phyloP scores from a whole-genome alignment of 495 filamentous ascomycete genomes.

The Lasiosphaeriaceae sp. region DNA sequence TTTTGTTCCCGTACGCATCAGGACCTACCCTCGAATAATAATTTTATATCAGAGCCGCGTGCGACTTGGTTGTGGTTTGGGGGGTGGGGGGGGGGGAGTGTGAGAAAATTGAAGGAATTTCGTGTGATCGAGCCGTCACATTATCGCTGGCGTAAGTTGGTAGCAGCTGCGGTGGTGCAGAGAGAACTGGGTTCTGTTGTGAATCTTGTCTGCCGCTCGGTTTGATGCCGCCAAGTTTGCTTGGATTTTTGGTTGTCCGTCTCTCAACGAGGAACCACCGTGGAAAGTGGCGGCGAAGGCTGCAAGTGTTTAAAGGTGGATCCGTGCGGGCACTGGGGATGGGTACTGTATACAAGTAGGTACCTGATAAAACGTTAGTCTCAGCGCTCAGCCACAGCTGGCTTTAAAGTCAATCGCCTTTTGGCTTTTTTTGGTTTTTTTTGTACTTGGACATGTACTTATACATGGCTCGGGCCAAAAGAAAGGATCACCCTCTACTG shows the following conservation, averaged over 20 bases:
- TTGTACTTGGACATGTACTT: too few species aligned
- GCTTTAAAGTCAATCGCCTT: too few species aligned
- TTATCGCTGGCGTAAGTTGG: slow-evolving; percentile 22
- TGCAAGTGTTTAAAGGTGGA: background rate
- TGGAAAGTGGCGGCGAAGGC: too few species aligned
- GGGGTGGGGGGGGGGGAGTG: background rate
- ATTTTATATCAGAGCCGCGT: slow-evolving; percentile 10
- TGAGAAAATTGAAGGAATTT: slow-evolving; percentile 10
- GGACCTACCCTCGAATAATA: background rate
- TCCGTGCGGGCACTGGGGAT: slow-evolving; percentile 12
- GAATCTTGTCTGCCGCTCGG: background rate
- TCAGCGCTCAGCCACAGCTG: too few species aligned
- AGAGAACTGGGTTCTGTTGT: background rate
- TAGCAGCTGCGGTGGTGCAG: slow-evolving; percentile 7
- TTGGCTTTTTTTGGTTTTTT: too few species aligned
- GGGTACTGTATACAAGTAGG: too few species aligned
- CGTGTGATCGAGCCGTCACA: slow-evolving; percentile 25
- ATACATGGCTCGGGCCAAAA: too few species aligned
- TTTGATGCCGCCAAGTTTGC: background rate
- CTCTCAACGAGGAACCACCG: too few species aligned
- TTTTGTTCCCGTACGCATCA: too few species aligned
- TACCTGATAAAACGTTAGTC: too few species aligned
- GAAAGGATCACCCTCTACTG: too few species aligned
- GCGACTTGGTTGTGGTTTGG: slow-evolving; percentile 12
- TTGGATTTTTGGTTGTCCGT: slow-evolving; percentile 16